Conservation (phyloP, 352 stramenopile species). For the Phytophthora pistaciae region DNA sequence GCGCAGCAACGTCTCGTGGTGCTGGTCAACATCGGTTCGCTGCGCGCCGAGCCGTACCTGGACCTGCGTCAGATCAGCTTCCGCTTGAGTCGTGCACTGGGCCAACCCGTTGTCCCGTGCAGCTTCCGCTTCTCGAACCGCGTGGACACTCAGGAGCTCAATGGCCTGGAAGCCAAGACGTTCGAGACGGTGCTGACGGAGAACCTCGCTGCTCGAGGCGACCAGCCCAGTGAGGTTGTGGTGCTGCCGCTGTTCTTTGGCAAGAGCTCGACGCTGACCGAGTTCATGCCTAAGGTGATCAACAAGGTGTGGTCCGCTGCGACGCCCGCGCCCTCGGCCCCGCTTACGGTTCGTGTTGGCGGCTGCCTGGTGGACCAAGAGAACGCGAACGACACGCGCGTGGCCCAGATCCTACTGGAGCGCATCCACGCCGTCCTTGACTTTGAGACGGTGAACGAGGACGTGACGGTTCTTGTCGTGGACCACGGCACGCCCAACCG, state of each 20-base stretch:
- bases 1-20: slow-evolving; percentile 46
- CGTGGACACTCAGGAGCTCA: slow-evolving; percentile 63
- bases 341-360: slow-evolving; percentile 52
- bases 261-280: slow-evolving; percentile 76
- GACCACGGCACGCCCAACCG: slow-evolving; percentile 79
- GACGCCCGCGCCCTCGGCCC: slow-evolving; percentile 10
- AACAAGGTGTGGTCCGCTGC: slow-evolving; percentile 49
- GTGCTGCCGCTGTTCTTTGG: slow-evolving; percentile 87
- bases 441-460: slow-evolving; percentile 31
- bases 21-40: slow-evolving; percentile 81
- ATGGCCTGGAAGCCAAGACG: slow-evolving; percentile 71
- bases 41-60: slow-evolving; percentile 73
- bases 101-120: slow-evolving; percentile 66
- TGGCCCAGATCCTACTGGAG: slow-evolving; percentile 73
- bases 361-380: slow-evolving; percentile 68
- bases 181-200: slow-evolving; percentile 71
- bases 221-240: slow-evolving; percentile 45
- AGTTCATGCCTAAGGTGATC: slow-evolving; percentile 75
- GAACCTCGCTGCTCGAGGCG: slow-evolving; percentile 39
- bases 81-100: slow-evolving; percentile 65
- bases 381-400: slow-evolving; percentile 54
- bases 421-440: slow-evolving; percentile 53
- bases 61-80: slow-evolving; percentile 81
- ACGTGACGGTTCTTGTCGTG: slow-evolving; percentile 74
- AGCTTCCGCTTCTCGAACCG: slow-evolving; percentile 85